Base-by-base conservation (phyloP, 352 stramenopile species). In the Phytophthora boehmeriae region DNA sequence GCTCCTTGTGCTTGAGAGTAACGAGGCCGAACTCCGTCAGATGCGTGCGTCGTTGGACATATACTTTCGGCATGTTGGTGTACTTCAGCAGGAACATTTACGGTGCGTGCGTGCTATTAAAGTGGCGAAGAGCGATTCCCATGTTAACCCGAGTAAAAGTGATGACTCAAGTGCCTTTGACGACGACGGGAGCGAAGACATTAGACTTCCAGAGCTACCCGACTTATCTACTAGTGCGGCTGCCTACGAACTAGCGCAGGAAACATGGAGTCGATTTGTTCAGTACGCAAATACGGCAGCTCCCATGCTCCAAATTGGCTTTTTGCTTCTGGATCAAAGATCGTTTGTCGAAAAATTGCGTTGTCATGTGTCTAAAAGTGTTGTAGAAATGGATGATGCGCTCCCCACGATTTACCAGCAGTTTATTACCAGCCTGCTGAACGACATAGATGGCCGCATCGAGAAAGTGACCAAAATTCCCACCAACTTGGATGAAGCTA, bases 391-490 rank as follows among this genome's bases (percentile, higher is more conserved):
- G 69, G 57, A 81, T 17, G 54, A 75, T 8, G 56, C 73, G 3
- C 51, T 90, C 5, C 83, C 83, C 1, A 58, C 56, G 9, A 67
- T 88, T 5, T 92, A 92, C 47, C 65, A 75, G 30, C 65, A 76
- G 14, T 78, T 88, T 25, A 43, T 90, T 5, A 50, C 51, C 3
- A 73, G 72, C 36, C 51, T 90, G 17, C 38, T 92, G 22, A n/a
- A 54, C 5, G 79, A 88, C 36, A 69, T 88, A 8, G 77, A 87
- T 46, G 73, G 67, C 16, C 56, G 70, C 1, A 79, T 89, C n/a
- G 78, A 90, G 5, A 67, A 68, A 11, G 68, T 90, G 10, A 90
- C 77, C 8, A 84, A 75, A 19, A 88, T 92, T 17, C 80, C 83
- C 0, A 86, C 64, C 0, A 88, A 52, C 9, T 67, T 92, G 5